phyloP scores from a whole-genome alignment of 805 yeast species.

The Suhomyces kilbournensis region DNA sequence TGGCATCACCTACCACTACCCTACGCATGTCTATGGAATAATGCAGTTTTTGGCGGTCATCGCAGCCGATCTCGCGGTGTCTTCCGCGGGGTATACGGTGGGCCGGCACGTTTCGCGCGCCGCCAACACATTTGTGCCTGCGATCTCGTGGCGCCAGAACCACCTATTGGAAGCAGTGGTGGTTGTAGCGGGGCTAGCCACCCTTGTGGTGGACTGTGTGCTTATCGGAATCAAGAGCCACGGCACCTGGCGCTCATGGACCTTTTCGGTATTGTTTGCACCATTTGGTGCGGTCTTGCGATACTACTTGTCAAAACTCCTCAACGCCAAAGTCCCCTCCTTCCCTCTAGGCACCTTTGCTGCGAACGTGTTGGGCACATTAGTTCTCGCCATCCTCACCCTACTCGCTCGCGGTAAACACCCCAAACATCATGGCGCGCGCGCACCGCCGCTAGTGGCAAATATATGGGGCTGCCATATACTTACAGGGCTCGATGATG shows the following conservation, averaged over 20 bases:
- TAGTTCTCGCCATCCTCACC: conserved; percentile 41
- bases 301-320: conserved; percentile 47
- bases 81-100: conserved; percentile 53
- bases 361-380: conserved; percentile 28
- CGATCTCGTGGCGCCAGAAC: conserved; percentile 15
- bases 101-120: conserved; percentile 51
- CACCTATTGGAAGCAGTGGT: conserved; percentile 19
- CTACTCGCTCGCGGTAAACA: conserved; percentile 45
- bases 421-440: conserved; percentile 1
- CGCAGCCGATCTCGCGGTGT: conserved; percentile 57
- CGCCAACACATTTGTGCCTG: conserved; percentile 21
- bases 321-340: conserved; percentile 40
- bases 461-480: conserved; percentile 46
- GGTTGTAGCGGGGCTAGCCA: conserved; percentile 20
- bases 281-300: conserved; percentile 68
- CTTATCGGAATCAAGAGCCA: conserved; percentile 34
- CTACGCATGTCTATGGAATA: conserved; percentile 74
- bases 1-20: conserved; percentile 36
- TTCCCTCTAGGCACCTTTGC: conserved; percentile 56
- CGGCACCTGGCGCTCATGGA: conserved; percentile 64
- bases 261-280: conserved; percentile 61
- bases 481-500: conserved; percentile 53
- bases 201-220: conserved; percentile 26
- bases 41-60: conserved; percentile 69
- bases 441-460: conserved; percentile 25